Evolutionary conservation across 2,329 filamentous ascomycete species (phyloP), one percentile per base, ranked within the genome.

Genomic region (Pseudopyrenochaeta lycopersici): DNA sequence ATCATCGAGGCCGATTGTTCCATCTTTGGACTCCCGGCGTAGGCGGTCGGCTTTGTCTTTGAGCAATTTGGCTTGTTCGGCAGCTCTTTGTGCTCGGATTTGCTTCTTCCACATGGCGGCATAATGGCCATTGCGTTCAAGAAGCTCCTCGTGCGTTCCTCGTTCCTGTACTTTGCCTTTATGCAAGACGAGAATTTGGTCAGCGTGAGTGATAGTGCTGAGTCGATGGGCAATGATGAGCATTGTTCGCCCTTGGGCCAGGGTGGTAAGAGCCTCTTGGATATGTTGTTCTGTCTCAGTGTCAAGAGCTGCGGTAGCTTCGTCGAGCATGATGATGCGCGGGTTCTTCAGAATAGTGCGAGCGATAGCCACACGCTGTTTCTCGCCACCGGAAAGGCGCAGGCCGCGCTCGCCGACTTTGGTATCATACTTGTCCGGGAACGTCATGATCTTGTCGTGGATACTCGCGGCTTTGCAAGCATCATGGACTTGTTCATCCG

Each of bases 201-300:
- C 82, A 35, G 82, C 83, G 62, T 80, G 78, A 21, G 79, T 82
- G 57, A 85, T 83, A 14, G 83, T 85, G 53, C 81, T 83, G 21
- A 85, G 76, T 35, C 82, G 79, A 80, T 87, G 92, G 80, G 95
- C 95, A 78, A 99, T 98, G 46, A 98, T 92, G 56, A 99, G 85
- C 80, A 97, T 89, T 1, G 95, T 99, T 41, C 95, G 90, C 44
- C 92, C 93, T 63, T 89, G 83, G 14, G 91, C 91, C 41, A 98
- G 86, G 12, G 85, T 91, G 52, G 88, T 88, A 29, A 99, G 85
- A 31, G 93, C 92, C 54, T 89, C 86, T 76, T 97, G 93, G 54
- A 97, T 97, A 71, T 96, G 90, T 74, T 96, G 90, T 75, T 97
- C 93, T 0, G 93, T 97, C 62, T 95, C 91, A 0, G 91, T 92